Conservation (phyloP, 768 basidiomycete species). For the Boletus sp. region DNA sequence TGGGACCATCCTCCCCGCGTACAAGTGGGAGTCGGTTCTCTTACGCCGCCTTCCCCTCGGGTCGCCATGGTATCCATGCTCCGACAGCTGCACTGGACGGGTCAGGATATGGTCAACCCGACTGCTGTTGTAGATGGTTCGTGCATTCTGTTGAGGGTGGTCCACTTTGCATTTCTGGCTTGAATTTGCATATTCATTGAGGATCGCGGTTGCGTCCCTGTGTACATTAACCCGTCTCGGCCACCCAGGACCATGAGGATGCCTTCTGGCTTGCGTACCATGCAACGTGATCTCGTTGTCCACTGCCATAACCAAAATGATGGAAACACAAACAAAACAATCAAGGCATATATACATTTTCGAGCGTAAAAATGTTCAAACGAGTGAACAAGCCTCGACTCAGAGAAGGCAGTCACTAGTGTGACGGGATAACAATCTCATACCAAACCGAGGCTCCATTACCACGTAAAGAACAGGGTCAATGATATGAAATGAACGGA, state of each 20-base stretch:
- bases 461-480: not conserved
- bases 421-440: not conserved
- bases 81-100: no score
- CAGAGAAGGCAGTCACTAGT: not conserved
- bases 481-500: conserved; percentile 5
- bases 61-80: no score
- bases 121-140: no score
- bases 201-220: not conserved
- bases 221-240: not conserved
- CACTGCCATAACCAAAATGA: not conserved
- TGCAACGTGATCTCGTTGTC: not conserved
- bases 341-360: not conserved
- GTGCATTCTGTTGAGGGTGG: no score
- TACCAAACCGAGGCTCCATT: conserved; percentile 1
- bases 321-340: not conserved
- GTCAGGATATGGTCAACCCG: no score
- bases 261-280: not conserved
- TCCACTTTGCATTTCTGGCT: no score
- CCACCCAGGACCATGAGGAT: not conserved
- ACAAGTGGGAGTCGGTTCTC: no score
- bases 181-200: no score
- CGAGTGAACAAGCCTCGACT: not conserved
- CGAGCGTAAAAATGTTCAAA: conserved; percentile 1
- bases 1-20: no score
- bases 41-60: no score